These are phyloP conservation scores for Aspergillus conjunctus DNA, from an alignment of 495 filamentous ascomycete genomes.

Conservation along the genomic window DNA sequence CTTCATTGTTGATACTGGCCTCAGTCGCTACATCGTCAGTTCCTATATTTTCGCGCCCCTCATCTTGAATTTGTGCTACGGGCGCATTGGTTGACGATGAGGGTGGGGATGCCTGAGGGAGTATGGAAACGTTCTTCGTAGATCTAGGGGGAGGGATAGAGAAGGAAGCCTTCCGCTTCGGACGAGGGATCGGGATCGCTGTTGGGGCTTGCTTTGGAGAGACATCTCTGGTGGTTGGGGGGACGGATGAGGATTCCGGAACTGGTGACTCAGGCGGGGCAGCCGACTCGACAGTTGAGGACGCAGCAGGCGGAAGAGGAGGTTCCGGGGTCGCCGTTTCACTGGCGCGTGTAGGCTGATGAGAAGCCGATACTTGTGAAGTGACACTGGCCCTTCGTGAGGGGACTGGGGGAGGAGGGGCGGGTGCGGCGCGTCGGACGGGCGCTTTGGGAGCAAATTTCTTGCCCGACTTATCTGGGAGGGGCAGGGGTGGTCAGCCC, in stretches of 20 bases:
- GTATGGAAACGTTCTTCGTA: slow-evolving; percentile 20
- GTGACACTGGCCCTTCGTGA: slow-evolving; percentile 44
- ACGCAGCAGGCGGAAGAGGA: slow-evolving; percentile 23
- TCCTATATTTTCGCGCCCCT: neutral
- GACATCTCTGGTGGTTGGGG: neutral
- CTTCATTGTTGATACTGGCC: neutral
- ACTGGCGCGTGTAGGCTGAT: slow-evolving; percentile 31
- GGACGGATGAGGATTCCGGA: slow-evolving; percentile 15
- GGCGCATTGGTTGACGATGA: slow-evolving; percentile 14
- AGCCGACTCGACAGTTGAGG: slow-evolving; percentile 28
- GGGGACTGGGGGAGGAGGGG: slow-evolving; percentile 31
- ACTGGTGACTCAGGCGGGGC: slow-evolving; percentile 21
- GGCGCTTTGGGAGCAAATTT: slow-evolving; percentile 58
- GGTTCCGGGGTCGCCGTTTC: slow-evolving; percentile 29
- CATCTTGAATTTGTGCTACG: neutral
- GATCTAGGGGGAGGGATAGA: slow-evolving; percentile 17
- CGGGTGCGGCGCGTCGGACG: slow-evolving; percentile 45
- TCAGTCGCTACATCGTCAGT: neutral
- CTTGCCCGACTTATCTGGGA: slow-evolving; percentile 56
- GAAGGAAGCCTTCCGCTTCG: slow-evolving; percentile 34
- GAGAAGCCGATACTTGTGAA: slow-evolving; percentile 41
- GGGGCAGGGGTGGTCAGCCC: slow-evolving; percentile 10
- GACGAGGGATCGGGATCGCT: slow-evolving; percentile 34
- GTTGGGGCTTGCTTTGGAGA: slow-evolving; percentile 22
- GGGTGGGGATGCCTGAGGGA: slow-evolving; percentile 18